Base-by-base conservation (phyloP, 2,329 filamentous ascomycete genomes). In the Trichoderma sp. region DNA sequence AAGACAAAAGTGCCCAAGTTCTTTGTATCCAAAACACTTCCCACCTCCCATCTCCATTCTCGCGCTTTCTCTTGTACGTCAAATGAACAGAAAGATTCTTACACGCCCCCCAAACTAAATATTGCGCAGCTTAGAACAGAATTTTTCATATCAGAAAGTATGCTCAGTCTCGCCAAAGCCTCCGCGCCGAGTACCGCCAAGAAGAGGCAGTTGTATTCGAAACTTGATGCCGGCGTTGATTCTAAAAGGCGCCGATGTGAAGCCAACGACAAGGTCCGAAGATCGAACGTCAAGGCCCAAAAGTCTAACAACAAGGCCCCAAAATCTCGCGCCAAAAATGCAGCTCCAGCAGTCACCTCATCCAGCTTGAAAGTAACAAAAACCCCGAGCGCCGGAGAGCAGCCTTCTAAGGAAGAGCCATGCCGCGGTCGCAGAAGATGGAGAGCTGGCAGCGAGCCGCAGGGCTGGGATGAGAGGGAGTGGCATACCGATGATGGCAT, bases 391-490 rank as follows among this genome's bases (percentile, higher is more conserved):
- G 14, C 21, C 3, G 4, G 11, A 24, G 18, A 43, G 39, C 18
- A 28, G 26, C 21, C n/a, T 14, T 65, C 21, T 13, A 13, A 39
- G 10, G 59, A 66, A 2, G 26, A 66, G 39, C 37, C n/a, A n/a
- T 26, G 13, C 26, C 65, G 65, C 28, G 55, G 65, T 14, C 65
- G 65, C 26, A 54, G 30, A 32, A 6, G 56, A 30, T 68, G 65
- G 65, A 32, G 65, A 18, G 26, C 51, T 11, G 56, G 65, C 0
- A 68, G 65, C n/a, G 65, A 68, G 56, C 65, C 65, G 8, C 65
- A 18, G 18, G 34, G 18, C 1, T 59, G 56, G 54, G 16, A 66
- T 24, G 7, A 18, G 11, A 1, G 2, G 37, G 39, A 46, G 16
- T 66, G 54, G 26, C 13, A 37, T 5, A 6, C 1, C 7, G 39